Base-by-base conservation (phyloP, 495 filamentous ascomycete species). In the Xylaria palmicola region DNA sequence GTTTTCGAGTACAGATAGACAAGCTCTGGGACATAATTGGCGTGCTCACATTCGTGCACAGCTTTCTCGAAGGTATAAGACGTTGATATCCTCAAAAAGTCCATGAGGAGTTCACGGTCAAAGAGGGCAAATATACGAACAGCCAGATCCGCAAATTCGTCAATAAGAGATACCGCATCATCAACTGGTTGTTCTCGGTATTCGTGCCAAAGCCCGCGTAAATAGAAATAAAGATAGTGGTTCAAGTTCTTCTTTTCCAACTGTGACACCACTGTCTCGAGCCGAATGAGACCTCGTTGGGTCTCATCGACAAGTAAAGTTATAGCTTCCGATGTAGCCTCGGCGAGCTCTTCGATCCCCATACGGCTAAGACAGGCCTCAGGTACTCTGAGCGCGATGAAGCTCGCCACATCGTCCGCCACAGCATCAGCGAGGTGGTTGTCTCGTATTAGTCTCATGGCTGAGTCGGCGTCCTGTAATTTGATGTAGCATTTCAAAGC, bases 1-100 rank as follows among this genome's bases (percentile, higher is more conserved):
- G 91, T 96, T 71, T 97, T 97, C 37, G 91, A 93, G 55, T 97
- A 86, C 9, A 98, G 83, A 68, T 94, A 95, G 48, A 98, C 93
- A 9, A 97, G 83, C 71, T 98, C 94, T 1, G 89, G 87, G 52
- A 92, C 91, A 72, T 86, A 97, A 63, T 87, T 85, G 44, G 82
- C 76, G 9, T 80, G 70, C 72, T 97, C 90, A 70, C 94, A 98
- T 68, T 92, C 86, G 36, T 80, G 75, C 5, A 86, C 88, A 6
- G 94, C 95, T 68, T 84, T 83, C 59, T 92, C 90, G 45, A 97
- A 92, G 9, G 84, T 83, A 68, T 97, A 97, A 1, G 86, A 85
- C 8, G 88, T 90, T 29, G 91, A 93, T 13, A 83, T 82, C 67
- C 90, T 89, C n/a, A 98, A 78, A 67, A 95, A 95, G 30, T 89